Base-by-base conservation (phyloP, 352 stramenopile genomes). In the Pythium chondricola region DNA sequence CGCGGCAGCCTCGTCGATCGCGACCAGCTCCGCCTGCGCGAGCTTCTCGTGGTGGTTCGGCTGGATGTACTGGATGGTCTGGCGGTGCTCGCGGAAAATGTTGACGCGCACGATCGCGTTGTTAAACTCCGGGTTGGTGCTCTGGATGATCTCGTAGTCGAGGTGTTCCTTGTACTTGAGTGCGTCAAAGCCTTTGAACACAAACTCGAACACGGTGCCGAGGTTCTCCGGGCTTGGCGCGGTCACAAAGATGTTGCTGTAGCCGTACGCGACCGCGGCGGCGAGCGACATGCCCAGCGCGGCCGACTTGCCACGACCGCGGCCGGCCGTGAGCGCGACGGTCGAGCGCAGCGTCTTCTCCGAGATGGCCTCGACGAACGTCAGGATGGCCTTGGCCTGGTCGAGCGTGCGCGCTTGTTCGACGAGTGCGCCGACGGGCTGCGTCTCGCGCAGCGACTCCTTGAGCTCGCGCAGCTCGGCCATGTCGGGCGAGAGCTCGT, bases 1-100 rank as follows among this genome's bases (percentile, higher is more conserved):
- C 11, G 97, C 97, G n/a, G 97, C 97, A 20, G 97, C 97, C 68
- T 99, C 97, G 67, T 99, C 97, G 52, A 99, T 96, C 5, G 96
- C 95, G 10, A 99, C 67, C 48, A 99, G 86, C 64, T 99, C 97
- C 3, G 96, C 95, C 55, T 98, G 96, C 27, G 92, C 82, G 50
- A 99, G 91, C 61, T 98, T 98, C 61, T 98, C 87, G 45, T 96
- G 82, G 61, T 99, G 93, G 36, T 82, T 79, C 18, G 95, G 95
- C 61, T 92, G 69, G 25, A 96, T 97, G 73, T 98, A 99, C 75
- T 98, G 91, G 53, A 99, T 97, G 1, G 88, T 97, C 71, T 99
- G 96, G 30, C 95, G 83, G 61, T 98, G 95, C 61, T 95, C 91
- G 39, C 90, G 82, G 68, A 98, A 98, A 56, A 99, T 89, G 58